Conservation (phyloP, 805 yeast species). For the Schwanniomyces pseudopolymorphus region DNA sequence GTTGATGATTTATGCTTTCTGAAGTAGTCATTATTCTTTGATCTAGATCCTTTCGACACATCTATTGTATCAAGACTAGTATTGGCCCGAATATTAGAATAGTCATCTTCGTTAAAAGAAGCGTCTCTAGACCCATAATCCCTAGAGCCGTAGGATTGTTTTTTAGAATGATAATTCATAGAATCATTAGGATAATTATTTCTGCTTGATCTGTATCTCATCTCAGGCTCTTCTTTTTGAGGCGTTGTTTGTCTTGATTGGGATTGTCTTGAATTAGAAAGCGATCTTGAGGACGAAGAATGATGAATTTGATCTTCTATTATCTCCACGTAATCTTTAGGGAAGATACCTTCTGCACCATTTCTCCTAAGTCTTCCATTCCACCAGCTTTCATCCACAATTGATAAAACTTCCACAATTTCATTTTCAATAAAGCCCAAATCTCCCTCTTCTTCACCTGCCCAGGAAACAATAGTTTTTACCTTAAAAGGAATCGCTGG, state of each 20-base stretch:
- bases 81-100: conserved; percentile 21
- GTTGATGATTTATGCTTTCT: conserved; percentile 12
- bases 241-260: conserved; percentile 16
- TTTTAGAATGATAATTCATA: not conserved
- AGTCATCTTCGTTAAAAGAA: conserved; percentile 17
- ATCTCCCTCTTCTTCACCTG: conserved; percentile 87
- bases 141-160: conserved; percentile 4
- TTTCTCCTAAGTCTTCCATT: conserved; percentile 79
- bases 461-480: conserved; percentile 86
- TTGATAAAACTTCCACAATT: conserved; percentile 74
- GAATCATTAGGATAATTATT: conserved; percentile 2
- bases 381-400: conserved; percentile 92
- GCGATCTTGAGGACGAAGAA: conserved; percentile 17
- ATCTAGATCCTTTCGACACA: conserved; percentile 5
- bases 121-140: conserved; percentile 9
- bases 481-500: conserved; percentile 68
- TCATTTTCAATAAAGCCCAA: conserved; percentile 95
- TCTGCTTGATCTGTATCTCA: conserved; percentile 10
- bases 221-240: conserved; percentile 8
- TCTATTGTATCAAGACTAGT: conserved; percentile 19
- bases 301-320: conserved; percentile 32
- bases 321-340: conserved; percentile 77
- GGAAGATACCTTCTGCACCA: conserved; percentile 81
- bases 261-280: conserved; percentile 10
- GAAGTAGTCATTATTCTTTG: conserved; percentile 7